Conservation (phyloP, 345 rosid species). For the Excoecaria agallocha region DNA sequence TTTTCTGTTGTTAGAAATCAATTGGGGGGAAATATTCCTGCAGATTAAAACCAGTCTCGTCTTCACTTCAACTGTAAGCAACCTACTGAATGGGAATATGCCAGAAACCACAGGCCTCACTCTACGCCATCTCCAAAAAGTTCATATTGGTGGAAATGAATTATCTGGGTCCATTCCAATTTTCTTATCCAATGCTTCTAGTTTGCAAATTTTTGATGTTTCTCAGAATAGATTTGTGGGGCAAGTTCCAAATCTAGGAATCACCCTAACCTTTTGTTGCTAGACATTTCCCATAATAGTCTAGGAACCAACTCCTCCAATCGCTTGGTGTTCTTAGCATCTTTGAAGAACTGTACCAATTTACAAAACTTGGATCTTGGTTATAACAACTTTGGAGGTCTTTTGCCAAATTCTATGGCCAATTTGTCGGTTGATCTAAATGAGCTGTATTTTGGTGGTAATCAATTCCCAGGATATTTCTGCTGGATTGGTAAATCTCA, state of each 20-base stretch:
- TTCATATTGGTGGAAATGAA: constrained; percentile 12
- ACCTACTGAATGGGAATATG: constrained; percentile 13
- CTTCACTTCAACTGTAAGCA: neutral
- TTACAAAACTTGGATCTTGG: neutral
- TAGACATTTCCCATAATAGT: constrained; percentile 2
- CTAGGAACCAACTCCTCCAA: constrained; percentile 10
- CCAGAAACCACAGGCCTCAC: constrained; percentile 14
- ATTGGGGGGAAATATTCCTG: constrained; percentile 19
- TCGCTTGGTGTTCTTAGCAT: constrained; percentile 11
- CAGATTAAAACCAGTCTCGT: constrained; percentile 5
- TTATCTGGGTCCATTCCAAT: constrained; percentile 24
- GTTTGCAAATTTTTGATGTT: neutral
- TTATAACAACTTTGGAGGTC: constrained; percentile 18
- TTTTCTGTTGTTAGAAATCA: neutral
- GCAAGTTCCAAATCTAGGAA: neutral
- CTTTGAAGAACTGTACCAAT: constrained; percentile 20
- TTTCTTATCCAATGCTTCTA: neutral
- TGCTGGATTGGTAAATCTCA: constrained; percentile 8
- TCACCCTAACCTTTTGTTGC: constrained; percentile 3
- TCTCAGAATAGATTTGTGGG: neutral
- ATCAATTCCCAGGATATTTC: constrained; percentile 23
- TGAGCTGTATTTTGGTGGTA: constrained; percentile 1
- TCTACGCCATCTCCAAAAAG: neutral
- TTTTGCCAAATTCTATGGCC: constrained; percentile 19
- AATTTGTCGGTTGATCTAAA: constrained; percentile 22